Evolutionary conservation across 2,329 filamentous ascomycete species (phyloP).

Genomic region (Penicillium sp.): DNA sequence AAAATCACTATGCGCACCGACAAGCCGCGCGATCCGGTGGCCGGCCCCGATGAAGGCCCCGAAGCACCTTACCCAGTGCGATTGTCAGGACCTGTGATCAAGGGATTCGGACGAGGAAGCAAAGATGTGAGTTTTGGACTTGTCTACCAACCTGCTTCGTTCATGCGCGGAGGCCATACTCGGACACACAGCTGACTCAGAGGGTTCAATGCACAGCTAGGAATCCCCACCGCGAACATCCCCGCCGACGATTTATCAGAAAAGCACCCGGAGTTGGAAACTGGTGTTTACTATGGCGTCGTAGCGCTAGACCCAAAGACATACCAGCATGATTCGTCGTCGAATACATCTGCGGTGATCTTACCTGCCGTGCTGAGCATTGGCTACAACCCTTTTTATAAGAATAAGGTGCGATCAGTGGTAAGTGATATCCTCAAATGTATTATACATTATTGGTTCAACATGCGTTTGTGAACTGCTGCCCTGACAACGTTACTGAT

Average conservation of each 20-base stretch:
- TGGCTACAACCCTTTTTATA: conserved; percentile 97
- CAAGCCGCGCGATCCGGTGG: conserved; percentile 65
- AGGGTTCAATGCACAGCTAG: conserved; percentile 61
- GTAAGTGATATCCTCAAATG: conserved; percentile 36
- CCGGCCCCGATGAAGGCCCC: conserved; percentile 74
- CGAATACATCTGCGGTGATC: conserved; percentile 42
- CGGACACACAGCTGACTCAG: conserved; percentile 1
- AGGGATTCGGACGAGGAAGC: conserved; percentile 89
- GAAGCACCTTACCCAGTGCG: conserved; percentile 76
- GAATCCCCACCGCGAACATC: conserved; percentile 94
- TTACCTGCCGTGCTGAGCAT: conserved; percentile 92
- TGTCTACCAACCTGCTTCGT: background rate
- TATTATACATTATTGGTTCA: background rate
- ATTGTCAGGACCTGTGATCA: conserved; percentile 84
- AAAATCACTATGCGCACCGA: conserved; percentile 47
- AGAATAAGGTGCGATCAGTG: conserved; percentile 81
- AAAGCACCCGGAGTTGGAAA: conserved; percentile 57
- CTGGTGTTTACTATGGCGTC: conserved; percentile 93
- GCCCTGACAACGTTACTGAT: background rate
- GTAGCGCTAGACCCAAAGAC: conserved; percentile 64
- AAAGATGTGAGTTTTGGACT: conserved; percentile 66
- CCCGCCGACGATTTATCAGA: conserved; percentile 67
- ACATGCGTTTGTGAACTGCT: background rate
- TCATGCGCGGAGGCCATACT: background rate
- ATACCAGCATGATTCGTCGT: conserved; percentile 27